Conservation (phyloP, 305 asterid genomes). For the Fraxinus dipetala region DNA sequence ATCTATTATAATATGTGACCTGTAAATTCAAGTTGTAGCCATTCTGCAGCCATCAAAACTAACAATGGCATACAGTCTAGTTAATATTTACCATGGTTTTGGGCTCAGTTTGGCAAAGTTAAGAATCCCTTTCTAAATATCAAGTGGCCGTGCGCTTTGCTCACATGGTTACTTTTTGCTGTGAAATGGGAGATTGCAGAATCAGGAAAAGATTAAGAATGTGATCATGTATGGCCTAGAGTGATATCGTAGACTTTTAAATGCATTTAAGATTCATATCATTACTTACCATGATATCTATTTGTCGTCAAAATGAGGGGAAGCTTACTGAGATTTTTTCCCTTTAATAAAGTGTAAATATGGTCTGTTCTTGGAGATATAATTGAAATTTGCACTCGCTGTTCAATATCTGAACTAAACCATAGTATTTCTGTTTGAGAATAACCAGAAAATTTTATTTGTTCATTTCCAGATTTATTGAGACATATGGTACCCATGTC, state of each 20-base stretch:
- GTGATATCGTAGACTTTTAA: not conserved
- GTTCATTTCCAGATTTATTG: constrained; percentile 56
- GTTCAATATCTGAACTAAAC: constrained; percentile 7
- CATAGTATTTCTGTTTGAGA: constrained; percentile 1
- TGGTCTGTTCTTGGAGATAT: constrained; percentile 11
- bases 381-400: constrained; percentile 9
- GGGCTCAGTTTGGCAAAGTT: not conserved
- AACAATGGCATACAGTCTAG: not conserved
- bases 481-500: constrained; percentile 74
- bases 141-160: not conserved
- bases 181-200: not conserved
- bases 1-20: not conserved
- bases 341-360: not conserved
- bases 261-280: constrained; percentile 8
- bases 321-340: not conserved
- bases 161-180: constrained; percentile 1
- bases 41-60: not conserved
- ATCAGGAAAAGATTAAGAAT: not conserved
- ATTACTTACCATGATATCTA: constrained; percentile 12
- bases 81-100: not conserved
- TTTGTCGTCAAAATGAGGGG: not conserved
- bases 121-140: not conserved
- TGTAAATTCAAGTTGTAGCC: not conserved
- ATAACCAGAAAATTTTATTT: constrained; percentile 17
- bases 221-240: not conserved